phyloP scores from a whole-genome alignment of 768 basidiomycete genomes.

The Lactarius tabidus region DNA sequence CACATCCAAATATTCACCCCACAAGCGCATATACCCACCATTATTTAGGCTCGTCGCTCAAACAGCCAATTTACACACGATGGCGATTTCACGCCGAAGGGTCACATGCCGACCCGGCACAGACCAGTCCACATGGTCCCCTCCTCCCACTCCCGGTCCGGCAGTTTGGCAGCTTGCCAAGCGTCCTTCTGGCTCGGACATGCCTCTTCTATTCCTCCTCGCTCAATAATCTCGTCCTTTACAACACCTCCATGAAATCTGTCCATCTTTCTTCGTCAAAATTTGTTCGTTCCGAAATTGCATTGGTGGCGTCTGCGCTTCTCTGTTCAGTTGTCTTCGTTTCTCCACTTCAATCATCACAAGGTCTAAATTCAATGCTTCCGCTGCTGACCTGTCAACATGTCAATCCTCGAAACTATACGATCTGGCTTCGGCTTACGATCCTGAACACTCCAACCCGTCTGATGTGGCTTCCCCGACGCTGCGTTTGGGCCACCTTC shows the following conservation, averaged over 20 bases:
- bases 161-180: constrained; percentile 2
- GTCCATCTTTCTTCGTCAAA: background rate
- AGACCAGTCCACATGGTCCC: constrained; percentile 8
- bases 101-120: constrained; percentile 14
- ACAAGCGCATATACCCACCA: background rate
- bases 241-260: background rate
- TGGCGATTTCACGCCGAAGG: constrained; percentile 10
- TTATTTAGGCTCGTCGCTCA: background rate
- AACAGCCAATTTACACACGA: constrained; percentile 13
- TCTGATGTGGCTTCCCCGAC: background rate
- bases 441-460: background rate
- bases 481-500: background rate
- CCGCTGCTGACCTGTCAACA: background rate
- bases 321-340: background rate
- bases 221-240: background rate
- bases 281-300: background rate
- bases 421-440: constrained; percentile 1
- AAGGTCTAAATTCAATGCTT: background rate
- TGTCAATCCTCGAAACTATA: background rate
- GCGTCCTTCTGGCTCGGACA: constrained; percentile 9
- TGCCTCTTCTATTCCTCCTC: background rate
- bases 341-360: background rate
- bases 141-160: background rate
- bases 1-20: background rate
- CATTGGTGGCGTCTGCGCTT: background rate